These are phyloP conservation scores for Lasiodiplodia sp. DNA, from an alignment of 2,329 filamentous ascomycete species.

Conservation along the genomic window DNA sequence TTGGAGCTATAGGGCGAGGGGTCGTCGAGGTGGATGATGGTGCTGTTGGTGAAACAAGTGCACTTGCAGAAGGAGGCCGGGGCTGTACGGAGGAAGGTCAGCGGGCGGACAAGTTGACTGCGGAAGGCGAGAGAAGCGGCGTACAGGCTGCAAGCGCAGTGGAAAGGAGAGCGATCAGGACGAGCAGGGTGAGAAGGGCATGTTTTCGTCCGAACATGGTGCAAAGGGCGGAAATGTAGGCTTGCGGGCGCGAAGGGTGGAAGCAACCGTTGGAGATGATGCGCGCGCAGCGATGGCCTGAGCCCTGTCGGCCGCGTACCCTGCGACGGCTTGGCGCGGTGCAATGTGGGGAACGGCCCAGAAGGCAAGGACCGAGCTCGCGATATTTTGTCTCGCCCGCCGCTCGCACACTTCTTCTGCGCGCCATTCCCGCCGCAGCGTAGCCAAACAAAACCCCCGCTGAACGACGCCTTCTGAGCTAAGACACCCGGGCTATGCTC, in stretches of 20 bases:
- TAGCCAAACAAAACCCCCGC: not conserved
- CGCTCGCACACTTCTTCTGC: slow-evolving; percentile 2
- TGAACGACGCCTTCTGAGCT: slow-evolving; percentile 14
- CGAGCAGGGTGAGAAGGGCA: slow-evolving; percentile 15
- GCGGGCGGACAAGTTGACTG: slow-evolving; percentile 1
- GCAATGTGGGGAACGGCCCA: slow-evolving; percentile 18
- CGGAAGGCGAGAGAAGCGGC: slow-evolving; percentile 31
- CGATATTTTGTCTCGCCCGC: slow-evolving; percentile 17
- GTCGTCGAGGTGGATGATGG: slow-evolving; percentile 69
- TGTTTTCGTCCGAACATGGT: slow-evolving; percentile 24
- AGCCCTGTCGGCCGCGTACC: slow-evolving; percentile 21
- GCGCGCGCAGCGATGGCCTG: slow-evolving; percentile 12
- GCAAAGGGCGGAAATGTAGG: not conserved
- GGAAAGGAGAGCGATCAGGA: slow-evolving; percentile 45
- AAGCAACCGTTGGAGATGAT: slow-evolving; percentile 13
- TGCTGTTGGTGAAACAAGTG: slow-evolving; percentile 72
- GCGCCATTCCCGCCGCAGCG: slow-evolving; percentile 2
- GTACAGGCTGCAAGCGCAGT: slow-evolving; percentile 53
- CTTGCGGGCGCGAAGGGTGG: slow-evolving; percentile 15
- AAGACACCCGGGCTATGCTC: slow-evolving; percentile 14
- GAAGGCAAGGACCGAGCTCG: slow-evolving; percentile 19
- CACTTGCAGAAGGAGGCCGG: slow-evolving; percentile 75
- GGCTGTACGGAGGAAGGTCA: slow-evolving; percentile 41
- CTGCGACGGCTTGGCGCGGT: slow-evolving; percentile 23
- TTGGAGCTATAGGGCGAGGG: slow-evolving; percentile 37